Base-by-base conservation (phyloP, 2,329 filamentous ascomycete genomes). In the Colletotrichum agaves region DNA sequence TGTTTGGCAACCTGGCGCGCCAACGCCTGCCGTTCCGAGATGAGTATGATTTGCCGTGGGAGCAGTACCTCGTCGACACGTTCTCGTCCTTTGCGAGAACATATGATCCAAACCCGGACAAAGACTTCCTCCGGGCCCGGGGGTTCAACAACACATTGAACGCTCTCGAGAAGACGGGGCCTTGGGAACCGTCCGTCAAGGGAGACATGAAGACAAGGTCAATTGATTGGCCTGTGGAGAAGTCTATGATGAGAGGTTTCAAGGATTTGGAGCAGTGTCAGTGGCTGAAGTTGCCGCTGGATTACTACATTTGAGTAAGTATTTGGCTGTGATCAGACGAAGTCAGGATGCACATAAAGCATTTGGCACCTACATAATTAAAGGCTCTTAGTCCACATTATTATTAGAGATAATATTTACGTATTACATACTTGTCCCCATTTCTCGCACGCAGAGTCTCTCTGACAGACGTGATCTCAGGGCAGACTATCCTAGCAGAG, bases 191-290 rank as follows among this genome's bases (percentile, higher is more conserved):
- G 69, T 56, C 76, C 73, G 6, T 76, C 73, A 69, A 75, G 73
- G 17, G 79, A 75, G 2, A 80, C 76, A 77, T 83, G 44, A 78
- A 79, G 70, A 71, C 80, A 12, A 72, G 84, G 67, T 81, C 83
- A 69, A 83, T 77, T 66, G 70, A 76, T 79, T 81, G 4, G 77
- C 79, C 58, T 74, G 62, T 69, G 4, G n/a, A 67, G n/a, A 23
- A 60, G 5, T 11, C 66, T n/a, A 69, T 71, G 58, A 78, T 75
- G 19, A 75, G 73, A 6, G 69, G 71, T 0, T 85, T 83, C 69
- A 76, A 79, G 46, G 82, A 85, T 75, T 74, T 82, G 60, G 75
- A 80, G 71, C 83, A 85, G 75, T 85, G 83, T 70, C 76, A 75
- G 21, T 82, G 77, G 71, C 69, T 82, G 65, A 78, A 78, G 15